Base-by-base conservation (phyloP, 129 eudicot genomes). In the Helianthus tuberosus region DNA sequence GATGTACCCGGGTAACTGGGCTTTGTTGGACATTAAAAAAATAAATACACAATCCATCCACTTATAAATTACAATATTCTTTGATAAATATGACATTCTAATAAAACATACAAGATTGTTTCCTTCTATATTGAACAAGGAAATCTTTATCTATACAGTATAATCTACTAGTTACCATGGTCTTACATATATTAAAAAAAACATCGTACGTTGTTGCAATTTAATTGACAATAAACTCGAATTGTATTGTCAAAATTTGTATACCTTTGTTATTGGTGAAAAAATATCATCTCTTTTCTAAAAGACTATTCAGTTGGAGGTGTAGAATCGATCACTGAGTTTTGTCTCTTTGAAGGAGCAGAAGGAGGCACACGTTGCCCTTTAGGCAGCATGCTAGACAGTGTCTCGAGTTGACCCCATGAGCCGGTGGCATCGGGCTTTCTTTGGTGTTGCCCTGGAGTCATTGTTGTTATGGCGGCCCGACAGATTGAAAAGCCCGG, bases 271-370 rank as follows among this genome's bases (percentile, higher is more conserved):
- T 71, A 44, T 48, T n/a, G 36, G 35, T 17, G 38, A 1, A 49
- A 49, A 50, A 43, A 43, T 11, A 43, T 43, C 2, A 43, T 0
- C 36, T 43, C 47, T 43, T 43, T 43, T 43, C 7, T 43, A 7
- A 3, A 47, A 75, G 13, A 57, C 11, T 12, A 14, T 11, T 79
- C 52, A 48, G 50, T 61, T 73, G 32, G 47, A 25, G 75, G 85
- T 8, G 65, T 49, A 11, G 78, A 73, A 55, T 8, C 68, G 69
- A 71, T 77, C 71, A 77, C 36, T 5, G 87, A 85, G 69, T 90
- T 91, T 78, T 91, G 97, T 57, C 94, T 73, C 66, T 85, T 82
- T 43, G 97, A 91, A 11, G 97, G 97, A 72, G 83, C 93, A 43
- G 96, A 90, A 47, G 89, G 89, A 13, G 97, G 78, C n/a, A 80